Base-by-base conservation (phyloP, 2,329 filamentous ascomycete species). In the Ramularia endophylla region DNA sequence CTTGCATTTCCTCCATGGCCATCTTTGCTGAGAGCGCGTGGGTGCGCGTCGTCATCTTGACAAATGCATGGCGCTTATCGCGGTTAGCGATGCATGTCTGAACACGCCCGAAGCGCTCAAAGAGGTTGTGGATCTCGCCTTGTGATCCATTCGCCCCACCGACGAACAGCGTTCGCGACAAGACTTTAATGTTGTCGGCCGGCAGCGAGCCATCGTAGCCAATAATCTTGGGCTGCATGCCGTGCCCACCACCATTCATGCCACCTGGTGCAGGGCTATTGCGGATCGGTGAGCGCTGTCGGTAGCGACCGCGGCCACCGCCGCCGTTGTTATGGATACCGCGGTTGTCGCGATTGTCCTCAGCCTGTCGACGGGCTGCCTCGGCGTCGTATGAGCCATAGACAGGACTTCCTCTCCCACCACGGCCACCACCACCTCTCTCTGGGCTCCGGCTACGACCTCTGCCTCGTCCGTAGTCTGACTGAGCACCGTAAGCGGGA, bases 81-180 rank as follows among this genome's bases (percentile, higher is more conserved):
- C 87, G 85, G 69, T 98, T 97, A 53, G 95, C 89, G 52, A 98
- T 98, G 66, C 90, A 97, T 1, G 90, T 95, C 65, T 98, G 92
- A 3, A 98, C 92, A 39, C 81, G 73, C 44, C 92, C 92, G 60
- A 82, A 95, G 33, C 80, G 80, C 57, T 72, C 74, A 64, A 98
- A 98, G 32, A 94, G 80, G 37, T 70, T 70, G 39, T 88, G 81
- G 39, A 98, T 74, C 62, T 97, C 88, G 43, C 75, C 71, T 65
- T 98, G 90, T 5, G 85, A 81, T 44, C 68, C 68, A 38, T 67
- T 94, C 50, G 95, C 92, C 60, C 92, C 92, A 51, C 92, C 92
- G 56, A 98, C 89, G 62, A 98, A 98, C 9, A 98, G 76, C 11
- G 92, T 98, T 57, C 92, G 81, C 66, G 90, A 97, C 44, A 94